Percentiles rank a stretch among this genome's conserved stretches.
phyloP scores from a whole-genome alignment of 1,284 basidiomycete genomes.

The Trametes polyzona region DNA sequence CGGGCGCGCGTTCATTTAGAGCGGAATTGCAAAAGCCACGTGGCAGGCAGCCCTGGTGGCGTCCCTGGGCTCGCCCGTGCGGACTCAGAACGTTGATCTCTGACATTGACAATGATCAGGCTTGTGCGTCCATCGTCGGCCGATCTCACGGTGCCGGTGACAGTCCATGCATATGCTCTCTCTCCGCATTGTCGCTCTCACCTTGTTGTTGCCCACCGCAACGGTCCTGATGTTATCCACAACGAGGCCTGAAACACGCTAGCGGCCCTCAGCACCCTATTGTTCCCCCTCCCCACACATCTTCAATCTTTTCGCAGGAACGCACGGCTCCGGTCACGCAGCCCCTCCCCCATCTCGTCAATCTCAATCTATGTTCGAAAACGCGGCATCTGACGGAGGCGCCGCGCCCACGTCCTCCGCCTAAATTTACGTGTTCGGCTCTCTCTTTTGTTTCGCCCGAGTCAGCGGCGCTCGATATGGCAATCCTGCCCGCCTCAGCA shows the following conservation, averaged over 20 bases:
- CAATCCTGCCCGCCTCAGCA: slow-evolving; percentile 3
- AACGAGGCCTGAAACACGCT: slow-evolving; percentile 16
- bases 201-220: slow-evolving; percentile 5
- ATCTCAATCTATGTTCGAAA: slow-evolving; percentile 19
- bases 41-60: neutral
- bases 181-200: neutral
- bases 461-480: slow-evolving; percentile 9
- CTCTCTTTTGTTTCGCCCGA: slow-evolving; percentile 19
- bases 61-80: too few species aligned
- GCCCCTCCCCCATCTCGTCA: slow-evolving; percentile 15
- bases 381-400: slow-evolving; percentile 11
- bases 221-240: slow-evolving; percentile 5
- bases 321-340: slow-evolving; percentile 1
- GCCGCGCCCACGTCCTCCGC: slow-evolving; percentile 18
- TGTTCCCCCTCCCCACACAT: slow-evolving; percentile 15
- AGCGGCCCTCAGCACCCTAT: slow-evolving; percentile 10
- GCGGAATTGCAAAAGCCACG: slow-evolving; percentile 13
- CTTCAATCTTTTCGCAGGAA: slow-evolving; percentile 9
- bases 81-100: too few species aligned
- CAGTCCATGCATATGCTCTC: neutral
- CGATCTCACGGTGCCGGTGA: slow-evolving; percentile 12
- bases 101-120: too few species aligned
- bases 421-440: slow-evolving; percentile 26
- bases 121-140: neutral
- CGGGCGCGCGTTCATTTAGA: neutral